These are phyloP conservation scores for Narthecium ossifragum DNA, from an alignment of 106 monocot species.

Conservation along the genomic window DNA sequence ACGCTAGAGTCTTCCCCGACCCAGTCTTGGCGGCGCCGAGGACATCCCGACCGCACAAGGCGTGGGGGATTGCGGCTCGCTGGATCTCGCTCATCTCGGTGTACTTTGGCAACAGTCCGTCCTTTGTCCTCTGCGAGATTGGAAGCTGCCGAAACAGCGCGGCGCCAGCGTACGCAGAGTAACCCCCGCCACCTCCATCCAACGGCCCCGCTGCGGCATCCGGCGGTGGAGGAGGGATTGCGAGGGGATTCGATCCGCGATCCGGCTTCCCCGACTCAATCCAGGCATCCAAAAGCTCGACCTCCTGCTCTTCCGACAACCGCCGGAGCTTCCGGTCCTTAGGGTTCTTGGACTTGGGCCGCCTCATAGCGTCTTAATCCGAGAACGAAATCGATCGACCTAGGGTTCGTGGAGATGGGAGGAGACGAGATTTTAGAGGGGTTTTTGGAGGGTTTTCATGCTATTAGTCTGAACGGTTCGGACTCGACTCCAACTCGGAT, in stretches of 20 bases:
- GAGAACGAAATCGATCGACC: background rate
- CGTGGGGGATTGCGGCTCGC: constrained; percentile 82
- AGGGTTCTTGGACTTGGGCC: constrained; percentile 23
- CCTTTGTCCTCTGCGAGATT: constrained; percentile 77
- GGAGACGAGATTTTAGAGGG: too few species aligned
- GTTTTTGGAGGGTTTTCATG: too few species aligned
- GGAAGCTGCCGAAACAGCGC: constrained; percentile 70
- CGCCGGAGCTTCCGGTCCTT: constrained; percentile 33
- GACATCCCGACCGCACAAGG: constrained; percentile 56
- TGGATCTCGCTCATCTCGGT: constrained; percentile 87
- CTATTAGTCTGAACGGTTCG: too few species aligned
- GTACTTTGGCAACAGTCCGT: constrained; percentile 56
- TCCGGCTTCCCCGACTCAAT: constrained; percentile 65
- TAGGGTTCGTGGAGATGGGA: too few species aligned
- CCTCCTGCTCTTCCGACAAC: constrained; percentile 56
- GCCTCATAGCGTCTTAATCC: constrained; percentile 1
- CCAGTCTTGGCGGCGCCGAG: constrained; percentile 82
- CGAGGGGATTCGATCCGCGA: constrained; percentile 66
- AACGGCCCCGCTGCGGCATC: constrained; percentile 27
- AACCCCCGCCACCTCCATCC: constrained; percentile 30
- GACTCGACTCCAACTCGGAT: too few species aligned
- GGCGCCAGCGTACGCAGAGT: constrained; percentile 54
- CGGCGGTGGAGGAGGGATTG: constrained; percentile 33
- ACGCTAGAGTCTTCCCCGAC: constrained; percentile 68
- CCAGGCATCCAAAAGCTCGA: constrained; percentile 68